Base-by-base conservation (phyloP, 495 filamentous ascomycete species). In the Talaromyces proteolyticus region DNA sequence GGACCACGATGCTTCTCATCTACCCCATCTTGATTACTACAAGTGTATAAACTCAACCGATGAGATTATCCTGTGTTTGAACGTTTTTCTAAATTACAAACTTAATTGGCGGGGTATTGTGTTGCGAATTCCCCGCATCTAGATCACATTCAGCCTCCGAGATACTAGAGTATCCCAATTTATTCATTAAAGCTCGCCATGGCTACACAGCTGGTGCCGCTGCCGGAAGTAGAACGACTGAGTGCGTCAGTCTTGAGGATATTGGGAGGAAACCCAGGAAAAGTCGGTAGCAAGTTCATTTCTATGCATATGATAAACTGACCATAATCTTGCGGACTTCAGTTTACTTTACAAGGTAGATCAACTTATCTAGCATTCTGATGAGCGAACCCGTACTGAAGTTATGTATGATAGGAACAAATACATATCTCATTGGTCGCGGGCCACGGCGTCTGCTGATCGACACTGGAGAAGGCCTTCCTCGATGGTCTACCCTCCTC, bases 401-500 rank as follows among this genome's bases (percentile, higher is more conserved):
- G 7, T 36, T 23, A 25, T 42, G 19, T 5, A 38, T 45, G 29
- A n/a, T 50, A 82, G 85, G 85, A 50, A 94, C 90, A 46, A 95
- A 95, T 64, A 95, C 90, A 37, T 95, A 93, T 62, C 73, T 95
- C 14, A 55, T 95, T 51, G 90, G 89, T 55, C 87, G 59, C 40
- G 87, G 87, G 11, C 59, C 68, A 6, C 57, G 73, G 3, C 79
- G 89, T 7, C 69, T 92, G 49, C 75, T 95, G 10, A 80, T 95
- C 58, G 90, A 95, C 66, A 91, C 89, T 1, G 87, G 85, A 44
- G 79, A 88, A 59, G 88, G 86, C 40, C 73, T 72, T 40, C 77
- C 76, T 26, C 66, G 73, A 12, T 88, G 87, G 85, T 55, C 67
- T 25, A 52, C 71, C 0, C 67, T 74, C 2, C 72, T 97, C 12